Percentiles rank a stretch among this genome's conserved stretches.
Evolutionary conservation across 1,139 yeast species (phyloP).

Genomic region (Suhomyces coccinellae): DNA sequence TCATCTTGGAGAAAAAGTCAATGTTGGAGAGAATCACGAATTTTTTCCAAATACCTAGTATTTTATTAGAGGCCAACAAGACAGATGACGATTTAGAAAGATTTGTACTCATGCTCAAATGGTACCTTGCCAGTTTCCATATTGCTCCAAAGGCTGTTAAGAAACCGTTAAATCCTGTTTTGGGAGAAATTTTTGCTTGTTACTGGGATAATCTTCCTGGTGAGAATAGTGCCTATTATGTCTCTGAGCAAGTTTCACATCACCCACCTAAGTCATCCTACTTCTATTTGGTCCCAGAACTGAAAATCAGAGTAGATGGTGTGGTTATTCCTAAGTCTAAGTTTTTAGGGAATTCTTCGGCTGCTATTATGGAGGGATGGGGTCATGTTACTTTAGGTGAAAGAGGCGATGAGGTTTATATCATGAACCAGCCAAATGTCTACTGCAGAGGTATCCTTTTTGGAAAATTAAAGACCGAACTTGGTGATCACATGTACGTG

Average conservation of each 20-base stretch:
- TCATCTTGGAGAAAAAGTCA: slow-evolving; percentile 89
- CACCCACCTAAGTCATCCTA: slow-evolving; percentile 98
- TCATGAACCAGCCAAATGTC: slow-evolving; percentile 89
- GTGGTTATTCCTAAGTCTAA: slow-evolving; percentile 81
- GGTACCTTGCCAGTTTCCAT: slow-evolving; percentile 97
- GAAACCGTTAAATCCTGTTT: slow-evolving; percentile 91
- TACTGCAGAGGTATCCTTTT: slow-evolving; percentile 93
- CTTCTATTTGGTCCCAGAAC: slow-evolving; percentile 82
- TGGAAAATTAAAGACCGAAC: slow-evolving; percentile 84
- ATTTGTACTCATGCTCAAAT: slow-evolving; percentile 70
- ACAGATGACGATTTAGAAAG: slow-evolving; percentile 61
- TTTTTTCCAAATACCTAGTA: slow-evolving; percentile 78
- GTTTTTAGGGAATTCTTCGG: slow-evolving; percentile 93
- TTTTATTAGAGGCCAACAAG: slow-evolving; percentile 67
- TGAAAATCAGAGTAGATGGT: slow-evolving; percentile 84
- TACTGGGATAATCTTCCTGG: slow-evolving; percentile 86
- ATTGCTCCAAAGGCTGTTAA: slow-evolving; percentile 98
- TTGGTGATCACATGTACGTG: slow-evolving; percentile 86
- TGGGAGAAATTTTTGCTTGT: slow-evolving; percentile 87
- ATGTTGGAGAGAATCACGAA: slow-evolving; percentile 96
- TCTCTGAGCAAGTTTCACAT: slow-evolving; percentile 94
- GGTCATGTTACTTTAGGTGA: slow-evolving; percentile 73
- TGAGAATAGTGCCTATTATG: slow-evolving; percentile 68
- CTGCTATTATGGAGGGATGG: slow-evolving; percentile 94
- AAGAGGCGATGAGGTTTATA: slow-evolving; percentile 55